Evolutionary conservation across 2,329 filamentous ascomycete genomes (phyloP).

Genomic region (Penicillium sp.): DNA sequence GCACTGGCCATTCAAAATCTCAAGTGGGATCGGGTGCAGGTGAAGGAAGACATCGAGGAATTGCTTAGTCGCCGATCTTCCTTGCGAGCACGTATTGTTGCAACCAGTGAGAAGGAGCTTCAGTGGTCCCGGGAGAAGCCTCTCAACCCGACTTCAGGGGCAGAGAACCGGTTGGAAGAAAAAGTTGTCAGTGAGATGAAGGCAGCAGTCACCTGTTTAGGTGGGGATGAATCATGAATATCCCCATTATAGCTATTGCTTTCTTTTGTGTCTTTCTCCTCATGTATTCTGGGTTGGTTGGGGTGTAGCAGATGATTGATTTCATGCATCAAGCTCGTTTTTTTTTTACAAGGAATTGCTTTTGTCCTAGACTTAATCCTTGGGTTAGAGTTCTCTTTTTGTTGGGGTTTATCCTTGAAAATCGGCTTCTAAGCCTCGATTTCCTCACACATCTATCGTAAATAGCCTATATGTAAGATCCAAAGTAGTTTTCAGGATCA

Average conservation of each 20-base stretch:
- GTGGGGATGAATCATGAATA: slow-evolving; percentile 36
- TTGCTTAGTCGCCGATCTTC: slow-evolving; percentile 69
- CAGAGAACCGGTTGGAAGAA: slow-evolving; percentile 69
- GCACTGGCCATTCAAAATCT: slow-evolving; percentile 66
- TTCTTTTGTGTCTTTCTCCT: slow-evolving; percentile 6
- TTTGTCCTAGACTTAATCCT: neutral
- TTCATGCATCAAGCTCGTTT: slow-evolving; percentile 12
- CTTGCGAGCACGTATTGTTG: slow-evolving; percentile 70
- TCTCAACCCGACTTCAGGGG: slow-evolving; percentile 41
- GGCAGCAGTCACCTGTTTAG: slow-evolving; percentile 49
- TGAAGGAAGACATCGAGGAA: slow-evolving; percentile 81
- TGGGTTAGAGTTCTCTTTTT: neutral
- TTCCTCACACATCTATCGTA: neutral
- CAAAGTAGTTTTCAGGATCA: neutral
- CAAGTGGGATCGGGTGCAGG: slow-evolving; percentile 68
- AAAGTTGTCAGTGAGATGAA: slow-evolving; percentile 70
- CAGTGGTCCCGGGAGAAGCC: slow-evolving; percentile 55
- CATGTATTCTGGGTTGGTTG: slow-evolving; percentile 16
- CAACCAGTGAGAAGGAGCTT: slow-evolving; percentile 69
- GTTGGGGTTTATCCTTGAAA: too few species aligned
- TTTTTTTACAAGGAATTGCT: neutral
- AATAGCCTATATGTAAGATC: neutral
- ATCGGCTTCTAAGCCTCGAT: neutral
- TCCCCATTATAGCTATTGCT: slow-evolving; percentile 17
- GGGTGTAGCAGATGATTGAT: slow-evolving; percentile 17